Conservation (phyloP, 2,329 filamentous ascomycete species). For the Purpureocillium lavendulum region DNA sequence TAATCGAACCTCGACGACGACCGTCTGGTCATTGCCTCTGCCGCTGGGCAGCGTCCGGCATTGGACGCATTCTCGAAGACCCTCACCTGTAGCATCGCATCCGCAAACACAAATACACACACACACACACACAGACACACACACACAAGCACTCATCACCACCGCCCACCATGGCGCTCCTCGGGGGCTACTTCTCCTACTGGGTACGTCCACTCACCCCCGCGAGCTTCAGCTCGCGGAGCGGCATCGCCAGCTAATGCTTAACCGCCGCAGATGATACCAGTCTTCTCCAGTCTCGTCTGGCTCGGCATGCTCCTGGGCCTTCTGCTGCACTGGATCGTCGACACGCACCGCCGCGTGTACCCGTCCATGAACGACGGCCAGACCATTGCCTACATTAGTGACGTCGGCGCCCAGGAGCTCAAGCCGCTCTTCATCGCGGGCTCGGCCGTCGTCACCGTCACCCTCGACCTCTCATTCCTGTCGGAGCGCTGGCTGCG, state of each 20-base stretch:
- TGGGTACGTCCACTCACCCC: slow-evolving; percentile 22
- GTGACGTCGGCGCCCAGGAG: slow-evolving; percentile 50
- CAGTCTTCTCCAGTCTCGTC: slow-evolving; percentile 56
- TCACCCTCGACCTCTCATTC: slow-evolving; percentile 77
- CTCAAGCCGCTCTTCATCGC: slow-evolving; percentile 75
- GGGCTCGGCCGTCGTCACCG: slow-evolving; percentile 60
- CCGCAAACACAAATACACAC: too few relatives aligned
- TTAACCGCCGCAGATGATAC: slow-evolving; percentile 43
- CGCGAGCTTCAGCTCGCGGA: neutral
- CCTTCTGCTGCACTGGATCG: slow-evolving; percentile 62
- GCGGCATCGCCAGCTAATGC: neutral
- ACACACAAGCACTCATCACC: too few relatives aligned
- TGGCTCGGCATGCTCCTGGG: slow-evolving; percentile 63
- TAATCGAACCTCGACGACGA: too few relatives aligned
- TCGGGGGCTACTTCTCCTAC: slow-evolving; percentile 25
- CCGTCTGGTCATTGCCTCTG: too few relatives aligned
- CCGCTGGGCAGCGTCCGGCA: too few relatives aligned
- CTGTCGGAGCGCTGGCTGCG: slow-evolving; percentile 76
- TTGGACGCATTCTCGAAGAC: too few relatives aligned
- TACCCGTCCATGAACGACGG: slow-evolving; percentile 51
- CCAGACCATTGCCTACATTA: slow-evolving; percentile 65
- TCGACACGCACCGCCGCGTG: slow-evolving; percentile 41
- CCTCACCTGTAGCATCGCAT: too few relatives aligned
- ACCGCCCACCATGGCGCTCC: slow-evolving; percentile 20
- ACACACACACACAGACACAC: too few relatives aligned